Percentiles rank a stretch among this genome's conserved stretches.
These are phyloP conservation scores for Cryptococcus sp. DNA, from an alignment of 1,284 basidiomycete species.

Conservation along the genomic window DNA sequence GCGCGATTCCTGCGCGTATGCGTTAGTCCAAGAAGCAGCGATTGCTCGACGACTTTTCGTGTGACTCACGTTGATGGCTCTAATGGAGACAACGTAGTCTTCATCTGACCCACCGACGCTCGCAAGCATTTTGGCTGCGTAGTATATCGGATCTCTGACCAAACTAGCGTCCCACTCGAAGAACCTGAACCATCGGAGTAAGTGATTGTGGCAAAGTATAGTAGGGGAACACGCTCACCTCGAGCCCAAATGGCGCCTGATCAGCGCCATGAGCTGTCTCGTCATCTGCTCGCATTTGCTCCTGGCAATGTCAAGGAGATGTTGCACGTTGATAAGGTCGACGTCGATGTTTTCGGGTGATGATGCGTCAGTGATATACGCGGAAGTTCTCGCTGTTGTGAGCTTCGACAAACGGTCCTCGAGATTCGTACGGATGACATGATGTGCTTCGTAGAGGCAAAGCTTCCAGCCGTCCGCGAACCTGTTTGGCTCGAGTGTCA, in stretches of 20 bases:
- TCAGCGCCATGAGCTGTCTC: constrained; percentile 60
- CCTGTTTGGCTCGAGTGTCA: constrained; percentile 52
- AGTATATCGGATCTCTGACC: constrained; percentile 66
- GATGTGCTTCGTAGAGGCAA: constrained; percentile 50
- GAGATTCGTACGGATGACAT: constrained; percentile 47
- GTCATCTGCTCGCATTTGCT: constrained; percentile 56
- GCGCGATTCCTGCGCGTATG: constrained; percentile 64
- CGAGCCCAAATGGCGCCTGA: constrained; percentile 53
- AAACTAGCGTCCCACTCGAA: constrained; percentile 80
- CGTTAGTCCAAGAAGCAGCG: not conserved
- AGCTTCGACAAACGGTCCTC: constrained; percentile 39
- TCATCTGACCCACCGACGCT: constrained; percentile 63
- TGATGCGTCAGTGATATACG: constrained; percentile 26
- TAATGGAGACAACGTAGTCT: constrained; percentile 68
- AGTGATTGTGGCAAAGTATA: constrained; percentile 48
- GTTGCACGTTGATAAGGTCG: constrained; percentile 37
- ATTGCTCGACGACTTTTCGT: not conserved
- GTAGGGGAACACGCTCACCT: constrained; percentile 17
- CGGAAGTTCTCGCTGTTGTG: constrained; percentile 8
- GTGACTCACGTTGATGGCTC: constrained; percentile 67
- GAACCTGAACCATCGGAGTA: constrained; percentile 56
- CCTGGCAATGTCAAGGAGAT: constrained; percentile 61
- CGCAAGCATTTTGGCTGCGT: constrained; percentile 71
- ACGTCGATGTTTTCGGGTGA: constrained; percentile 13
- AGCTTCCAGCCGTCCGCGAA: constrained; percentile 69